phyloP scores from a whole-genome alignment of 345 rosid species.

The Brassica incana region DNA sequence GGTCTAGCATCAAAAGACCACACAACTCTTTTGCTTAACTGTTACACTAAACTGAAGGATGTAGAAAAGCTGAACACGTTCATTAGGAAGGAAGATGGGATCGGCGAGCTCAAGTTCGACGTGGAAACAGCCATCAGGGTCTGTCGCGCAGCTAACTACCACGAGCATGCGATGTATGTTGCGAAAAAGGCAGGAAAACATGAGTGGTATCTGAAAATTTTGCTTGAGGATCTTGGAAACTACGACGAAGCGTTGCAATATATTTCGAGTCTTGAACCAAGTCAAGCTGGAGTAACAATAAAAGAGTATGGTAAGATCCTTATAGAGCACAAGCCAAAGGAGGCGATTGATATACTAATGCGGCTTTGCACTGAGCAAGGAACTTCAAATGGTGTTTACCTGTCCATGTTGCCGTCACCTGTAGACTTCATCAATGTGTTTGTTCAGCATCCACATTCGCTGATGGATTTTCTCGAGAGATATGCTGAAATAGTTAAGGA shows the following conservation, averaged over 20 bases:
- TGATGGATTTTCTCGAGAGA: slow-evolving; percentile 88
- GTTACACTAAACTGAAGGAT: slow-evolving; percentile 95
- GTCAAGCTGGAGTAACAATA: slow-evolving; percentile 94
- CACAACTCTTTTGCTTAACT: slow-evolving; percentile 91
- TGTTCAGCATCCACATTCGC: slow-evolving; percentile 77
- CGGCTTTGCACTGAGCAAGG: slow-evolving; percentile 84
- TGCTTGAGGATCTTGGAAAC: slow-evolving; percentile 93
- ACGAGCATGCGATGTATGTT: slow-evolving; percentile 98
- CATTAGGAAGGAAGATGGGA: slow-evolving; percentile 87
- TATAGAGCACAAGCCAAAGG: slow-evolving; percentile 81
- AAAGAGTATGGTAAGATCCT: slow-evolving; percentile 98
- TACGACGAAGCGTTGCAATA: slow-evolving; percentile 92
- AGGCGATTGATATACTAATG: slow-evolving; percentile 86
- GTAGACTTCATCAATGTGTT: slow-evolving; percentile 95
- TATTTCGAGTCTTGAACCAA: slow-evolving; percentile 90
- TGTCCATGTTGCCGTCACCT: slow-evolving; percentile 95
- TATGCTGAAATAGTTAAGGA: slow-evolving; percentile 80
- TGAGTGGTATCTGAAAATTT: slow-evolving; percentile 89
- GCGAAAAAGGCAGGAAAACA: slow-evolving; percentile 97
- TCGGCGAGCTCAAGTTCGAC: slow-evolving; percentile 90
- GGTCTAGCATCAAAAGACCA: slow-evolving; percentile 99
- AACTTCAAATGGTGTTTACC: slow-evolving; percentile 61
- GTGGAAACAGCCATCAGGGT: slow-evolving; percentile 99
- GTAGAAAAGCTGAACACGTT: slow-evolving; percentile 90
- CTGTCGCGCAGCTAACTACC: slow-evolving; percentile 96